phyloP scores from a whole-genome alignment of 352 stramenopile genomes.

The Ophiocytium majus region DNA sequence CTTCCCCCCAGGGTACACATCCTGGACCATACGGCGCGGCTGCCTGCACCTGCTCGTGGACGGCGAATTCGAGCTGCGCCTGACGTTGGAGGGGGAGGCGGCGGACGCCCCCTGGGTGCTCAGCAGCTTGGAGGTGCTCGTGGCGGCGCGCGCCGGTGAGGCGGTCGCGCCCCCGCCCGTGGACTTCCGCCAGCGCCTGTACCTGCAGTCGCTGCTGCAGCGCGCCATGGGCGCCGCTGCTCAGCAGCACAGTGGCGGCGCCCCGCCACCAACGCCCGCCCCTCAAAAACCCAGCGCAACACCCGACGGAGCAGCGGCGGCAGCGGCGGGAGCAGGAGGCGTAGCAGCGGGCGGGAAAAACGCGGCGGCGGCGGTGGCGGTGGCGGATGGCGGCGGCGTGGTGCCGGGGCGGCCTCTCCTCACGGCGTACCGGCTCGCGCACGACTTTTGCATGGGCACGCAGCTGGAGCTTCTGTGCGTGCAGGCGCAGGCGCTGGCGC shows the following conservation, averaged over 20 bases:
- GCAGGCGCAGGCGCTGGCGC: slow-evolving; percentile 39
- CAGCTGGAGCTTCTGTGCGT: slow-evolving; percentile 47
- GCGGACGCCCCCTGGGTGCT: slow-evolving; percentile 35
- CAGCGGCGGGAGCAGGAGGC: background rate
- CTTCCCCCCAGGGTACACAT: slow-evolving; percentile 40
- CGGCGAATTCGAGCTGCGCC: slow-evolving; percentile 48
- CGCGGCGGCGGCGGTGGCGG: background rate
- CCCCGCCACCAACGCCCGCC: too few species aligned
- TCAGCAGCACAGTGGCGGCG: background rate
- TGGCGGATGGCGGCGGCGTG: background rate
- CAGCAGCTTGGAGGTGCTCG: slow-evolving; percentile 26
- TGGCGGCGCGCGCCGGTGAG: slow-evolving; percentile 43
- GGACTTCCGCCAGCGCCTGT: slow-evolving; percentile 44
- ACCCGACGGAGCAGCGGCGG: background rate
- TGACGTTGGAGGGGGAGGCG: slow-evolving; percentile 43
- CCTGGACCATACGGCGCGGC: slow-evolving; percentile 22
- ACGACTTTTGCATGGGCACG: slow-evolving; percentile 49
- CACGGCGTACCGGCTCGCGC: slow-evolving; percentile 47
- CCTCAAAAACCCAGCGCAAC: too few species aligned
- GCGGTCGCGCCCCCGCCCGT: slow-evolving; percentile 28
- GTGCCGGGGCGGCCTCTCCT: slow-evolving; percentile 31
- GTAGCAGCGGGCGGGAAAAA: background rate
- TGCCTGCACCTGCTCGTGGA: slow-evolving; percentile 31
- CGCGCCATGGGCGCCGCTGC: slow-evolving; percentile 14
- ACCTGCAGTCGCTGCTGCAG: slow-evolving; percentile 20